These are phyloP conservation scores for Stentor coeruleus DNA, from an alignment of 73 alveolate species.

Conservation along the genomic window DNA sequence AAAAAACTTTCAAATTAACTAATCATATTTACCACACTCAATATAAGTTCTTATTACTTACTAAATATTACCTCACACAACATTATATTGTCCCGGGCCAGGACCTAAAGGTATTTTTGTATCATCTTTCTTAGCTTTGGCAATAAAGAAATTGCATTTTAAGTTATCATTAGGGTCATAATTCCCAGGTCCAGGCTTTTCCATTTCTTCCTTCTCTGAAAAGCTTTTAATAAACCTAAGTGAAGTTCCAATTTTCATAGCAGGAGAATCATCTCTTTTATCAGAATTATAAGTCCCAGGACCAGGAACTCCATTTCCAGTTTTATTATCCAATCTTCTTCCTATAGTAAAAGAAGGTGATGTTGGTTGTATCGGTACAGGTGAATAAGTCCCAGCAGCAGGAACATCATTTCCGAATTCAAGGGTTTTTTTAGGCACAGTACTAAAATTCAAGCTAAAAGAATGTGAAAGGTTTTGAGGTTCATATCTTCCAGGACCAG, in stretches of 20 bases:
- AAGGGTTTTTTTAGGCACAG: not conserved
- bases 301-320: not conserved
- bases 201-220: not conserved
- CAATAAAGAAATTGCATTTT: too few species aligned
- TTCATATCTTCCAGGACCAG: not conserved
- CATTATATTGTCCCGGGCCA: not conserved
- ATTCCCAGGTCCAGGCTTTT: slow-evolving; percentile 3
- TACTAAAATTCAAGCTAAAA: not conserved
- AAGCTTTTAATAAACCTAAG: not conserved
- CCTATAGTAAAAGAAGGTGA: not conserved
- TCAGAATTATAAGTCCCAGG: not conserved
- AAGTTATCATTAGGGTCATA: not conserved
- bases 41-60: too few species aligned
- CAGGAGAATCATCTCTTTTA: not conserved
- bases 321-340: not conserved
- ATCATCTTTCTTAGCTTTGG: not conserved
- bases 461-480: not conserved
- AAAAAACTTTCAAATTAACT: too few species aligned
- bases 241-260: not conserved
- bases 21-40: too few species aligned
- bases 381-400: not conserved
- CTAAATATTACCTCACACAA: too few species aligned
- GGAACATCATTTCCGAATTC: slow-evolving; percentile 9
- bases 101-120: too few species aligned
- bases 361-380: not conserved